Evolutionary conservation across 306 rosid genomes (phyloP).

Genomic region (Vigna hirtella): DNA sequence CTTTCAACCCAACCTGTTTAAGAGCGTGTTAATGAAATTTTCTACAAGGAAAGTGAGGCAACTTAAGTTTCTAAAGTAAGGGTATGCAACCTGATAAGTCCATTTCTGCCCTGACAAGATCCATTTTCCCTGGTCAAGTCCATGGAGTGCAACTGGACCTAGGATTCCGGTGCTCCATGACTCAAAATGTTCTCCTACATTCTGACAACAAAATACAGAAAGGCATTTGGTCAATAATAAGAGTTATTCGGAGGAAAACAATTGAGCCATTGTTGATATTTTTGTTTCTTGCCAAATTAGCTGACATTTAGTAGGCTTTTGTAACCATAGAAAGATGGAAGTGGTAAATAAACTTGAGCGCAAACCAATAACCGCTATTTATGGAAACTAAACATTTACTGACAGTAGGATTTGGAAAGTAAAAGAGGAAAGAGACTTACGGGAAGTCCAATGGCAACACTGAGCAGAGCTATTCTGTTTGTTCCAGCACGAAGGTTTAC

Average conservation of each 20-base stretch:
- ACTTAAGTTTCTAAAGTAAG: slow-evolving; percentile 20
- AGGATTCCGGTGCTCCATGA: slow-evolving; percentile 87
- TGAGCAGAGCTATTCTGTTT: slow-evolving; percentile 82
- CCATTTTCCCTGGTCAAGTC: slow-evolving; percentile 83
- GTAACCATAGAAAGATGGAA: slow-evolving; percentile 4
- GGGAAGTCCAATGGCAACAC: slow-evolving; percentile 91
- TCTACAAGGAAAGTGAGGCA: slow-evolving; percentile 9
- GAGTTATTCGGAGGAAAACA: neutral
- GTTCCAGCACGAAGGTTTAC: slow-evolving; percentile 70
- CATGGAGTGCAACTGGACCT: slow-evolving; percentile 84
- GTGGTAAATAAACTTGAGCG: neutral
- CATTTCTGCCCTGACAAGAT: slow-evolving; percentile 84
- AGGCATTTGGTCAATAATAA: neutral
- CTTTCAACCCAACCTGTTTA: slow-evolving; percentile 79
- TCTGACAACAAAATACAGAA: slow-evolving; percentile 47
- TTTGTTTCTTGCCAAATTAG: neutral
- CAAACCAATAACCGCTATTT: neutral
- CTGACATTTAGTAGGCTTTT: neutral
- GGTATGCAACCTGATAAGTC: slow-evolving; percentile 75
- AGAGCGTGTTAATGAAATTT: slow-evolving; percentile 33
- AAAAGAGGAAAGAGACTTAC: slow-evolving; percentile 53
- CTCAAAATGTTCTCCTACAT: slow-evolving; percentile 85
- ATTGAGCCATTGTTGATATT: neutral
- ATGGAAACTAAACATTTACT: slow-evolving; percentile 7
- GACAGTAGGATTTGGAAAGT: slow-evolving; percentile 4